Conservation (phyloP, 1,139 yeast species). For the Maudiozyma humilis region DNA sequence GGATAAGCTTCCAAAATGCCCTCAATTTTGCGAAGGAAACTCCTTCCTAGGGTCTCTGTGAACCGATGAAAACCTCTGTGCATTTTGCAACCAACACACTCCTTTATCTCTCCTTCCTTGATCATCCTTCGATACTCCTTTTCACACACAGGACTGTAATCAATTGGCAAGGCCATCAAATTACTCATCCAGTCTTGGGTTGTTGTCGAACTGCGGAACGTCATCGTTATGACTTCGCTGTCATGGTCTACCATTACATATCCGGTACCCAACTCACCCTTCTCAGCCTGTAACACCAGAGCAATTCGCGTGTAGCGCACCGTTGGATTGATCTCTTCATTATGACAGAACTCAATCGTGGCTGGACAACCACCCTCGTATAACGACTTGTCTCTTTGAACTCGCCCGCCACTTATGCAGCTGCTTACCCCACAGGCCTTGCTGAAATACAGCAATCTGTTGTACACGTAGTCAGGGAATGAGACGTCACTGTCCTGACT, state of each 20-base stretch:
- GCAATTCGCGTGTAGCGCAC: slow-evolving; percentile 33
- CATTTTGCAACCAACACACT: slow-evolving; percentile 45
- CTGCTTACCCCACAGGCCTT: slow-evolving; percentile 27
- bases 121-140: slow-evolving; percentile 21
- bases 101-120: slow-evolving; percentile 17
- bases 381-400: slow-evolving; percentile 16
- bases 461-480: slow-evolving; percentile 13
- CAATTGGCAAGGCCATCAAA: slow-evolving; percentile 39
- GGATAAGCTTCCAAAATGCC: slow-evolving; percentile 35
- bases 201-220: slow-evolving; percentile 52
- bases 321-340: slow-evolving; percentile 23
- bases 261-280: slow-evolving; percentile 46
- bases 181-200: slow-evolving; percentile 51
- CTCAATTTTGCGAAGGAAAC: slow-evolving; percentile 33
- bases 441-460: slow-evolving; percentile 27
- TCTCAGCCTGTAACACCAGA: slow-evolving; percentile 33
- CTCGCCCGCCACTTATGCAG: slow-evolving; percentile 21
- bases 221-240: slow-evolving; percentile 35
- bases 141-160: slow-evolving; percentile 31
- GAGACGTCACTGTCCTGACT: background rate
- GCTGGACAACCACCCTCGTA: slow-evolving; percentile 28
- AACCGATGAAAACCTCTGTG: slow-evolving; percentile 52
- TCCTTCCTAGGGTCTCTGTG: slow-evolving; percentile 35
- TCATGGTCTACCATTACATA: slow-evolving; percentile 32
- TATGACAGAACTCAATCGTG: slow-evolving; percentile 25